Base-by-base conservation (phyloP, 257 asterid species). In the Thymus quinquecostatus region DNA sequence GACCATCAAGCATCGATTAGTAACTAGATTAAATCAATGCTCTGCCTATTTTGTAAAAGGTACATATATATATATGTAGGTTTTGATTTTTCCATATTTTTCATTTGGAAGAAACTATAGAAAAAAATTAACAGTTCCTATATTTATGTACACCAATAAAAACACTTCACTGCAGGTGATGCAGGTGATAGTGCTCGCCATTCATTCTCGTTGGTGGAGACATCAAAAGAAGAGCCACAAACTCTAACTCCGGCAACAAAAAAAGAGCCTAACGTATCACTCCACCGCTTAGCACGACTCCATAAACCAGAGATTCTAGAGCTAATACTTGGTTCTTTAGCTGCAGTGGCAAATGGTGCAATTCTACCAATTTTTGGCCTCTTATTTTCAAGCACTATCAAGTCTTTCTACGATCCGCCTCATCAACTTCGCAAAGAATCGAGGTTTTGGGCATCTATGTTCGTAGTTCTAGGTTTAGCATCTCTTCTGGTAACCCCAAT, bases 311-410 rank as follows among this genome's bases (percentile, higher is more conserved):
- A 89, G 67, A 73, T 77, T 28, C 82, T 78, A 0, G 79, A 73
- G 64, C 30, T 89, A 58, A 4, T 79, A 3, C 56, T 85, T 1
- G 96, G 92, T 10, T 80, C 92, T 1, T 14, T 86, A 27, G 91
- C 92, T 55, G 91, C 96, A 14, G 49, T 74, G 2, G 60, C 76
- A 47, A 81, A 71, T 45, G 96, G 96, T 8, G 80, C 80, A 2
- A 48, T 83, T n/a, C 58, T 85, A 10, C 96, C 96, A 0, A 28
- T 87, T 4, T 76, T 73, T 28, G 96, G 96, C 40, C 77, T 85
- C 51, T 21, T 89, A 10, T 57, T 83, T 6, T 77, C 93, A 2
- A 80, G 79, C 2, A 70, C 83, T 0, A 78, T 85, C 63, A 79
- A 64, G 55, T 70, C 76, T 0, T 85, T 85, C 56, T 89, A 85